Percentiles rank a stretch among this genome's conserved stretches.
These are phyloP conservation scores for sunflower (Helianthus annuus) DNA, from an alignment of 129 eudicot species.

Conservation along the genomic window DNA sequence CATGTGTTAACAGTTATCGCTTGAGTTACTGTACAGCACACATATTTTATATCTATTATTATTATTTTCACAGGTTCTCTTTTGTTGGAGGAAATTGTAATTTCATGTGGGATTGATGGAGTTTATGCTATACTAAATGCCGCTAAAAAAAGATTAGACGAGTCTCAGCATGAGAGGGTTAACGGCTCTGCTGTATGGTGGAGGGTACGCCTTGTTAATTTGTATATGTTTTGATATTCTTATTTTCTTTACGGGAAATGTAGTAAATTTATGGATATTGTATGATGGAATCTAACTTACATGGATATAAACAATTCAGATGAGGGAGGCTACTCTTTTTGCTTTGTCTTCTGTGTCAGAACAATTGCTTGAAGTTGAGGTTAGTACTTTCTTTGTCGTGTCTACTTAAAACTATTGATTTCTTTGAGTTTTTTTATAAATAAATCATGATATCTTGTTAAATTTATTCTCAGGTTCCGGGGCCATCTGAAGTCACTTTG, in stretches of 20 bases:
- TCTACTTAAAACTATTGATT: constrained; percentile 13
- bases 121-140: constrained; percentile 71
- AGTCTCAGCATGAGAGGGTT: constrained; percentile 72
- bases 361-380: constrained; percentile 81
- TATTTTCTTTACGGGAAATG: not conserved
- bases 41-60: not conserved
- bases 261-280: constrained; percentile 14
- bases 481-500: constrained; percentile 42
- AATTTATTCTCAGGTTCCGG: constrained; percentile 51
- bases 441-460: constrained; percentile 2
- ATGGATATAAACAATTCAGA: constrained; percentile 46
- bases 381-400: constrained; percentile 29
- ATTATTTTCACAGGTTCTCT: constrained; percentile 65
- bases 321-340: constrained; percentile 88
- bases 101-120: constrained; percentile 70
- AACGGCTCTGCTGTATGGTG: constrained; percentile 80
- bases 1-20: constrained; percentile 6
- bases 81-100: constrained; percentile 73
- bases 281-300: constrained; percentile 1
- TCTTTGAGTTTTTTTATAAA: constrained; percentile 13
- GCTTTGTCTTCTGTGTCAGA: constrained; percentile 87
- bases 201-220: constrained; percentile 67
- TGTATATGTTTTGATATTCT: constrained; percentile 6
- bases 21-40: constrained; percentile 8
- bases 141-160: constrained; percentile 61